Base-by-base conservation (phyloP, 2,329 filamentous ascomycete genomes). In the Exserohilum rostratum region DNA sequence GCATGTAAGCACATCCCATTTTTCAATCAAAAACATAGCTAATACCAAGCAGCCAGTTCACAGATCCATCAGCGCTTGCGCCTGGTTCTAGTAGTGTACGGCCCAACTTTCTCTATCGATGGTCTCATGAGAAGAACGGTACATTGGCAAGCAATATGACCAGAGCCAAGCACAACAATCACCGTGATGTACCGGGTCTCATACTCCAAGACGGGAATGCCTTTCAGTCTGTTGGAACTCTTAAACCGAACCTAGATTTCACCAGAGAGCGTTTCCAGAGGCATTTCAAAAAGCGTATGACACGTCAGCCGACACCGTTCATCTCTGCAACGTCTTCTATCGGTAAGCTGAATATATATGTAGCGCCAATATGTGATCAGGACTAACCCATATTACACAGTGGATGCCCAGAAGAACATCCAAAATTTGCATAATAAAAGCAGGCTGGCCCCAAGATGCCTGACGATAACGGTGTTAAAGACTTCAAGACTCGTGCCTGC, bases 171-270 rank as follows among this genome's bases (percentile, higher is more conserved):
- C 61, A 66, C 25, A 11, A 43, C 0, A 51, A 57, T n/a, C 53
- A 65, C 15, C 50, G 54, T 0, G 54, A 58, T 3, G 18, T 27
- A 5, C 47, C 46, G 1, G 11, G 54, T 3, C 37, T 64, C 1
- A 57, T 46, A 25, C 20, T 65, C 7, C 2, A 22, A 0, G 34
- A 48, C 1, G 39, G 27, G 0, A 52, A 57, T 6, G 64, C 62
- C 0, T 69, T 68, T 31, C 65, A 67, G 31, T 29, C 65, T 3
- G 33, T 65, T 6, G 61, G 38, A 3, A 25, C 27, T 4, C 58
- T 65, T 25, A 7, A 3, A 38, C 2, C 15, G 15, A 0, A 15
- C 3, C 3, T 47, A 55, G 43, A 46, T 33, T 11, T 64, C 3
- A 65, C 46, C 2, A 30, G 12, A 4, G 17, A 49, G 3, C 13